Base-by-base conservation (phyloP, 1,284 basidiomycete species). In the Leccinum pachyderme region DNA sequence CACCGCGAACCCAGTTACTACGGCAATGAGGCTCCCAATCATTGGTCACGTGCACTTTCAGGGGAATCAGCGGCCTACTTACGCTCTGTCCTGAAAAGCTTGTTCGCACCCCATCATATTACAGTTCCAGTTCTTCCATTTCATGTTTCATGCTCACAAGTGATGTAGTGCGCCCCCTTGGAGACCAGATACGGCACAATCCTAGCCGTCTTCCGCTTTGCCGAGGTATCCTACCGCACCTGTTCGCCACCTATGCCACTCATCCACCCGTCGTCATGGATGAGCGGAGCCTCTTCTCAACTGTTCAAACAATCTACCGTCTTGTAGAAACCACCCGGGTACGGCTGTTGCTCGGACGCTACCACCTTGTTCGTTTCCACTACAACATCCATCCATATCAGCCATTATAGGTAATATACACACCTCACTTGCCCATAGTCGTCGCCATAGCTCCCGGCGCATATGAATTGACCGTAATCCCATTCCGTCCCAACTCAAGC, bases 381-480 rank as follows among this genome's bases (percentile, higher is more conserved):
- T 47, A 7, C 7, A 9, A 44, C 43, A 25, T 44, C 37, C 25
- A 28, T 15, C 6, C 33, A 4, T 24, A 18, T 58, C 47, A 48
- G 29, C 28, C 29, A 35, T 27, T 22, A 5, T 31, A 8, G 2
- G 27, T n/a, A 11, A 32, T 44, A 44, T 18, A 37, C 5, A 18
- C 35, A 3, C 28, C 12, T 31, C 33, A 59, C 62, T 54, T 55
- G 45, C 49, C 3, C 59, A 68, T 59, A 9, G 37, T 18, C 22
- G 66, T 71, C 43, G 25, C 45, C 15, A 68, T 58, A 37, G 56
- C 46, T 5, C 57, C 53, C 3, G 67, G 64, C 22, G 67, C 58
- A 60, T 55, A 71, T 51, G 67, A 58, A 59, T 60, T 52, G 12
- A 53, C 64, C 1, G 43, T 56, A 35, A 59, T 61, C 3, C 49